Evolutionary conservation across 768 basidiomycete genomes (phyloP).

Genomic region (Kwoniella heveanensis): DNA sequence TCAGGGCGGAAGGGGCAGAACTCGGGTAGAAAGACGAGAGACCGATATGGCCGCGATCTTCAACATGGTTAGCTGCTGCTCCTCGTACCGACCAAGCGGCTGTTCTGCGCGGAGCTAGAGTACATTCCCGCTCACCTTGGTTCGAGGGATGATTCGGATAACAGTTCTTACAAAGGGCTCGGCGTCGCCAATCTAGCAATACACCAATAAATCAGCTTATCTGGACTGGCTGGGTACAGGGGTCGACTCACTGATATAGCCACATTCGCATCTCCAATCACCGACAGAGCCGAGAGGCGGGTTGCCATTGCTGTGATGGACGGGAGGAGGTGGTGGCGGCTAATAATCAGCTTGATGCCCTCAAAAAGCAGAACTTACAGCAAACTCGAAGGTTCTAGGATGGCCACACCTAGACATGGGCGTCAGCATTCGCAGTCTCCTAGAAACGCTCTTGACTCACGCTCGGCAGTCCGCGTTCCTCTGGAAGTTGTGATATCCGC

Average conservation of each 20-base stretch:
- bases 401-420: conserved; percentile 13
- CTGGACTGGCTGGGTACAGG: too few relatives aligned
- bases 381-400: conserved; percentile 13
- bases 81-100: too few relatives aligned
- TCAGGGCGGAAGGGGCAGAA: too few relatives aligned
- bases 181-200: conserved; percentile 21
- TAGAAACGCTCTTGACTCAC: conserved; percentile 2
- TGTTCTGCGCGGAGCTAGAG: too few relatives aligned
- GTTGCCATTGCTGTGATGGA: background rate
- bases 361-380: conserved; percentile 3
- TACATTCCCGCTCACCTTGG: conserved; percentile 9
- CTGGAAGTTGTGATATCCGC: conserved; percentile 29
- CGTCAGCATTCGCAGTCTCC: background rate
- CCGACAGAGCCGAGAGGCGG: conserved; percentile 28
- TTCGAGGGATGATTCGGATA: conserved; percentile 30
- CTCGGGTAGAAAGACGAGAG: too few relatives aligned
- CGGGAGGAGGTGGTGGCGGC: background rate
- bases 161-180: conserved; percentile 23
- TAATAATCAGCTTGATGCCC: background rate
- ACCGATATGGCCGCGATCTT: too few relatives aligned
- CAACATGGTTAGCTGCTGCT: too few relatives aligned
- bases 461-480: conserved; percentile 24
- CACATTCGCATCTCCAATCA: conserved; percentile 30
- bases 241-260: conserved; percentile 24
- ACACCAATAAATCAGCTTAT: background rate